Conservation (phyloP, 352 stramenopile genomes). For the Phytopythium vexans region DNA sequence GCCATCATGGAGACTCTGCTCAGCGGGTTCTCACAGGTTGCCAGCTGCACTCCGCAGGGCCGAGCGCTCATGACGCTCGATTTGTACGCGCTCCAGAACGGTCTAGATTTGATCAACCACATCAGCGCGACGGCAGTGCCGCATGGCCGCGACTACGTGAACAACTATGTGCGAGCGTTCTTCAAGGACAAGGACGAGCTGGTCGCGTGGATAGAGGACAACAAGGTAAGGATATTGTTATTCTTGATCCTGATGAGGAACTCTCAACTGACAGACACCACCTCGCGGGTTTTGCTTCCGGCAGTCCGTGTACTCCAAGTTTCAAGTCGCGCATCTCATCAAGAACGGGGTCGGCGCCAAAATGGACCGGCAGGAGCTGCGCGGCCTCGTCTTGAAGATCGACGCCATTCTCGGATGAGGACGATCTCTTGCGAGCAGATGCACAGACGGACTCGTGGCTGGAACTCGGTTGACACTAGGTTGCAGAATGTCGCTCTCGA, state of each 20-base stretch:
- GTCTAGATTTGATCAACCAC: slow-evolving; percentile 81
- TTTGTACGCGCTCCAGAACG: slow-evolving; percentile 87
- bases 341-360: slow-evolving; percentile 59
- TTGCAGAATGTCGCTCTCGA: too few relatives aligned
- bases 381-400: slow-evolving; percentile 59
- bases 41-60: slow-evolving; percentile 92
- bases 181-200: slow-evolving; percentile 85
- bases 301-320: slow-evolving; percentile 56
- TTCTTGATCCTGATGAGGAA: not conserved
- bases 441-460: not conserved
- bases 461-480: too few relatives aligned
- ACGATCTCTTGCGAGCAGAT: not conserved
- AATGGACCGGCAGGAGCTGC: slow-evolving; percentile 49
- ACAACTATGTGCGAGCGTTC: slow-evolving; percentile 89
- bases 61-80: slow-evolving; percentile 97
- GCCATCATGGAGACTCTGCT: slow-evolving; percentile 89
- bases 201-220: slow-evolving; percentile 71
- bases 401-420: slow-evolving; percentile 44
- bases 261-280: too few relatives aligned
- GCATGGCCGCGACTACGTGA: slow-evolving; percentile 62
- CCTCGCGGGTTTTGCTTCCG: not conserved
- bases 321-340: slow-evolving; percentile 58
- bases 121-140: slow-evolving; percentile 44
- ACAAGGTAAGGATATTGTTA: slow-evolving; percentile 48
- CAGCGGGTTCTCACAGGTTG: slow-evolving; percentile 87